Conservation (phyloP, 805 yeast genomes). For the Cyberlindnera meyerae region DNA sequence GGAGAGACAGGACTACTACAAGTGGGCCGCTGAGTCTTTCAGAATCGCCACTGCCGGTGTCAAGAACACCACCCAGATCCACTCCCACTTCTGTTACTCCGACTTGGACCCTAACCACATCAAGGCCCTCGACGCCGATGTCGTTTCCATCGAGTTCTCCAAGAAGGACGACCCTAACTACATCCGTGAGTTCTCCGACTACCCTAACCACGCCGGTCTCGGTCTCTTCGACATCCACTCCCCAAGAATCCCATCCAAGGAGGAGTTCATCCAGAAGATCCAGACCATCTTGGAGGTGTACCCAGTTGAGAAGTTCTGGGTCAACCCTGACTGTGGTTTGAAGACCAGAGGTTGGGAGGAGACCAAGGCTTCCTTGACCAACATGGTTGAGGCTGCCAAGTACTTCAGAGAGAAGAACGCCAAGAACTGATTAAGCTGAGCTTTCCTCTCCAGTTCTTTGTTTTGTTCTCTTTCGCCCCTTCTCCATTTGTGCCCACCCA, state of each 20-base stretch:
- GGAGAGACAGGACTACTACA: constrained; percentile 93
- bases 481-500: constrained; percentile 8
- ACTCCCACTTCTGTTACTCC: constrained; percentile 99
- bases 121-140: constrained; percentile 99
- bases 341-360: constrained; percentile 99
- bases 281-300: constrained; percentile 91
- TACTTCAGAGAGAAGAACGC: constrained; percentile 62
- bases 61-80: constrained; percentile 90
- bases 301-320: constrained; percentile 99
- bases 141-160: constrained; percentile 98
- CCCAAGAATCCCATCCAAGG: constrained; percentile 98
- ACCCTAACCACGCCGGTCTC: constrained; percentile 99
- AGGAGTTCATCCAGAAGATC: constrained; percentile 92
- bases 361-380: constrained; percentile 88
- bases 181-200: constrained; percentile 94
- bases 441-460: background rate
- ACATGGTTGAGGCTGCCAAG: constrained; percentile 99
- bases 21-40: constrained; percentile 99
- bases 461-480: background rate
- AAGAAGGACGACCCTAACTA: constrained; percentile 99
- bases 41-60: constrained; percentile 99
- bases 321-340: constrained; percentile 99
- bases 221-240: constrained; percentile 99
- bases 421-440: constrained; percentile 11
- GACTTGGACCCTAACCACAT: constrained; percentile 99